Conservation (phyloP, 169 alveolate genomes). For the Babesia bigemina region DNA sequence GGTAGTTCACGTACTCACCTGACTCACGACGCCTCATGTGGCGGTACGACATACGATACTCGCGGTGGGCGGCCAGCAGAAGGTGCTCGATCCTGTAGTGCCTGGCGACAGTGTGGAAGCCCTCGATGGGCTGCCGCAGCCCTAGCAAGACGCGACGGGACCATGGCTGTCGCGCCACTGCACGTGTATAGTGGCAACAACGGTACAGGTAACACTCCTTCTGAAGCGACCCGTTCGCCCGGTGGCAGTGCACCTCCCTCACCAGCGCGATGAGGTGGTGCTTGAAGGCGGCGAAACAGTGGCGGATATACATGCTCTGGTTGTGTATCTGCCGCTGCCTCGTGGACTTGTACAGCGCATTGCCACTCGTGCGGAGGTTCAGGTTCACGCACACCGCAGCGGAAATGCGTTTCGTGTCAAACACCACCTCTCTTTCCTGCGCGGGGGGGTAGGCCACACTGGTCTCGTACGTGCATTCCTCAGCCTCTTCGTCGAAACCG, state of each 20-base stretch:
- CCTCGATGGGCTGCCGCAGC: neutral
- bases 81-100: constrained; percentile 25
- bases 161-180: neutral
- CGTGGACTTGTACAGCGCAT: constrained; percentile 39
- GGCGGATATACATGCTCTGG: constrained; percentile 15
- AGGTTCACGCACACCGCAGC: constrained; percentile 57
- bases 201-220: constrained; percentile 46
- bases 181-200: constrained; percentile 48
- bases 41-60: constrained; percentile 48
- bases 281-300: constrained; percentile 34
- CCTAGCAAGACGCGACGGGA: neutral
- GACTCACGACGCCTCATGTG: constrained; percentile 15
- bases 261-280: constrained; percentile 25
- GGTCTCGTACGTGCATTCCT: constrained; percentile 56
- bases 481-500: constrained; percentile 32
- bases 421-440: constrained; percentile 4
- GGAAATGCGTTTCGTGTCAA: constrained; percentile 45
- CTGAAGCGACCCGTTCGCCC: constrained; percentile 3
- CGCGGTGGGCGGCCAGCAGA: constrained; percentile 35
- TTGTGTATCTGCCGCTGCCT: neutral
- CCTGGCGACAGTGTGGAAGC: constrained; percentile 6
- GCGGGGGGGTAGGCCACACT: constrained; percentile 52
- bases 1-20: constrained; percentile 27
- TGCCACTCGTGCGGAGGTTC: constrained; percentile 28
- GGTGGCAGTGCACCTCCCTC: constrained; percentile 37